Evolutionary conservation across 441 rosid species (phyloP).

Genomic region (Daphne laureola): DNA sequence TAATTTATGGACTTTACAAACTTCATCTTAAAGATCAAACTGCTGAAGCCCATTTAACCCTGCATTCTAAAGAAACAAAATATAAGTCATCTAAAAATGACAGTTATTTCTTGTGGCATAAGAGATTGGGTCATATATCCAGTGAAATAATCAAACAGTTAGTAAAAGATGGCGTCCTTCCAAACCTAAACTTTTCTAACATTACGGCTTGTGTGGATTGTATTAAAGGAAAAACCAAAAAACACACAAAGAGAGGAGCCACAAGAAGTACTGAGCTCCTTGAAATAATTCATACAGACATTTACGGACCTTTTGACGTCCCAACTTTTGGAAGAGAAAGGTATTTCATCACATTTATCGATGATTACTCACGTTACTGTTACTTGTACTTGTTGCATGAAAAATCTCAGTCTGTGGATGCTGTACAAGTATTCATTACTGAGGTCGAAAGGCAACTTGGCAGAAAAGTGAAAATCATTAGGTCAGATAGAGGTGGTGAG

Average conservation of each 20-base stretch:
- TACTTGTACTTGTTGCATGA: constrained; percentile 2
- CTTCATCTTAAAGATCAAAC: too few species aligned
- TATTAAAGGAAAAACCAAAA: constrained; percentile 13
- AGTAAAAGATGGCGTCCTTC: not conserved
- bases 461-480: constrained; percentile 8
- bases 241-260: constrained; percentile 9
- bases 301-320: constrained; percentile 9
- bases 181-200: not conserved
- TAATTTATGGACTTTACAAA: not conserved
- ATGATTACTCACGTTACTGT: constrained; percentile 3
- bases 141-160: not conserved
- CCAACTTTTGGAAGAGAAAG: not conserved
- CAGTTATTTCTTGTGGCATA: too few species aligned
- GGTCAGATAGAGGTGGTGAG: constrained; percentile 8
- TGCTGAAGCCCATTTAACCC: too few species aligned
- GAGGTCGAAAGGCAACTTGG: constrained; percentile 10
- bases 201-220: not conserved
- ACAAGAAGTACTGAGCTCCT: constrained; percentile 7
- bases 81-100: too few species aligned
- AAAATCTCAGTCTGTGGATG: constrained; percentile 4
- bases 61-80: too few species aligned
- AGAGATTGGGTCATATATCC: not conserved
- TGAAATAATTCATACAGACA: constrained; percentile 10
- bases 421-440: not conserved
- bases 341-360: constrained; percentile 13